Base-by-base conservation (phyloP, 2,329 filamentous ascomycete genomes). In the Pseudopyricularia cyperi region DNA sequence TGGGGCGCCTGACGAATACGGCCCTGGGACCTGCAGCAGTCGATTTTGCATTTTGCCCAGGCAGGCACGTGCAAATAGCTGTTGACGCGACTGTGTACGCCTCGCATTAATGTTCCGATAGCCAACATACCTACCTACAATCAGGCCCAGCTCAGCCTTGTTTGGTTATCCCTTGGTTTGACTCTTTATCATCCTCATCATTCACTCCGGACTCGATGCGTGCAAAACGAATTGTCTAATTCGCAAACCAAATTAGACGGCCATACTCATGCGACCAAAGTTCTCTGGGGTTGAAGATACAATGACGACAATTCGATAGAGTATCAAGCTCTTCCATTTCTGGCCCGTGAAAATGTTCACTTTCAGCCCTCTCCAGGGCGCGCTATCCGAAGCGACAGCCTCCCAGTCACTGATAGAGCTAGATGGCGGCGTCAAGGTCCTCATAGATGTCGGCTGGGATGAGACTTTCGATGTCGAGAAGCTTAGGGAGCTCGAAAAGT, bases 381-480 rank as follows among this genome's bases (percentile, higher is more conserved):
- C 93, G 55, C 88, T 94, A 63, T 90, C 88, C 50, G 80, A 86
- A 58, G 93, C 89, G 47, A 76, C 83, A 54, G 90, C 91, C 44
- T 94, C 89, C 57, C 89, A 96, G 66, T 97, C 93, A n/a, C 80
- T 98, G 34, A 74, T 98, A 48, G 91, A 97, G 72, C 85, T 98
- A 52, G 93, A 98, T 71, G 91, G 91, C 57, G 93, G 91, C 54
- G 85, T 98, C 70, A 97, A 97, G 68, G 82, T 98, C 51, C 77
- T 98, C 52, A 81, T 98, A 35, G 91, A 96, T 64, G 84, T 96
- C 46, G 93, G 93, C 55, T 98, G 93, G 93, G 90, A 97, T 65
- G 89, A 95, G 65, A 79, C 79, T 2, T 97, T 98, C 65, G 86
- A 95, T 63, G 79, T 81, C 32, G 78, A 79, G 56, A 86, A 88